Evolutionary conservation across 139 green algal genomes (phyloP).

Genomic region (Micractinium sp.): DNA sequence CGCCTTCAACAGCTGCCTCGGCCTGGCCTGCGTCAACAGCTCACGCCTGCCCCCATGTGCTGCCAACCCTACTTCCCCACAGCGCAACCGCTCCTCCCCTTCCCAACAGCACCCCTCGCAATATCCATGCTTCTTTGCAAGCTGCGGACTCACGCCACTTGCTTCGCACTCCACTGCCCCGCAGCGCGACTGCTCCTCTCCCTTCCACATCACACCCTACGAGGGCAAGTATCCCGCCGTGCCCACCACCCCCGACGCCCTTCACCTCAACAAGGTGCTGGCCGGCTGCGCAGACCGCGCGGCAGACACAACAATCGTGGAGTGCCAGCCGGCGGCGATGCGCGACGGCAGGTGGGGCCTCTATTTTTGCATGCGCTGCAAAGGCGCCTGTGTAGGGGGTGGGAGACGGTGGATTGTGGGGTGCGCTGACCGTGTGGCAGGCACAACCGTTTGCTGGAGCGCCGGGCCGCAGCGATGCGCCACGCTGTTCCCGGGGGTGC

Average conservation of each 20-base stretch:
- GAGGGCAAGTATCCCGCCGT: constrained; percentile 64
- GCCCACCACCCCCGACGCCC: constrained; percentile 70
- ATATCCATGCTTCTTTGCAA: no score
- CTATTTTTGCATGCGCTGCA: no score
- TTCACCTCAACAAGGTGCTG: constrained; percentile 79
- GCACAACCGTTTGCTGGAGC: no score
- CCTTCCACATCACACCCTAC: constrained; percentile 83
- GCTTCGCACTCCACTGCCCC: no score
- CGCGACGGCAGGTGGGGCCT: constrained; percentile 26
- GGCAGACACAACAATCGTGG: constrained; percentile 57
- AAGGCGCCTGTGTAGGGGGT: background rate
- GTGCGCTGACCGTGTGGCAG: no score
- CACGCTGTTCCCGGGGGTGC: no score
- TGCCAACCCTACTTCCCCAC: no score
- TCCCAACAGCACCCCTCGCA: no score
- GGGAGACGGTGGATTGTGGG: background rate
- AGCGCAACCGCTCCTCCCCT: no score
- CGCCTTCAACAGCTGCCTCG: background rate
- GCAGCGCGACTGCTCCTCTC: constrained; percentile 66
- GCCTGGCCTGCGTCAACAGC: background rate
- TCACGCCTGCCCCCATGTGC: no score
- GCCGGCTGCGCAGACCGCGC: constrained; percentile 86
- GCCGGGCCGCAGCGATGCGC: no score
- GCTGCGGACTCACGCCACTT: no score
- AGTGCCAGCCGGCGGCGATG: constrained; percentile 53